These are phyloP conservation scores for Vishniacozyma victoriae DNA, from an alignment of 768 basidiomycete genomes.

Conservation along the genomic window DNA sequence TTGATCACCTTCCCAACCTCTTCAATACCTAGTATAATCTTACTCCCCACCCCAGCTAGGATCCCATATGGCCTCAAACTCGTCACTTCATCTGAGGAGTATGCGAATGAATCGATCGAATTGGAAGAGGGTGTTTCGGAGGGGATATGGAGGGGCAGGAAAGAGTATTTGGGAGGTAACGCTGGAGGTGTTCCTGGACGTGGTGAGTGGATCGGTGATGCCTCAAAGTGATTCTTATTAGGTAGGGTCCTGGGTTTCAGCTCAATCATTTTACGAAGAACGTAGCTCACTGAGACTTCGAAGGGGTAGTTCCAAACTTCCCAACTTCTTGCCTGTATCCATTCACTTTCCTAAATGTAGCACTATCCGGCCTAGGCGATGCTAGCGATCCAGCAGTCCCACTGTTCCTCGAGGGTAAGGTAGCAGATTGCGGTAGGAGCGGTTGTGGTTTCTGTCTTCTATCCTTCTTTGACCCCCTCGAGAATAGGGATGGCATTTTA, in stretches of 20 bases:
- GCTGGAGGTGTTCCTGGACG: constrained; percentile 7
- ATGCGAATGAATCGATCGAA: constrained; percentile 32
- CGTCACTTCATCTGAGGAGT: constrained; percentile 19
- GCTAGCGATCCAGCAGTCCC: no score
- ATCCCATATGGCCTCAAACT: constrained; percentile 27
- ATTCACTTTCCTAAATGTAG: background rate
- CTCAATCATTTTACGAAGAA: background rate
- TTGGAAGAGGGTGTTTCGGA: constrained; percentile 15
- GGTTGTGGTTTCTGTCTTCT: no score
- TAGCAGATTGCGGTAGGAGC: no score
- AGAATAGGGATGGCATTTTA: no score
- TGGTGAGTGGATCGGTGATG: background rate
- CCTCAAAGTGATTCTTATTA: constrained; percentile 3
- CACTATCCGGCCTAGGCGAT: no score
- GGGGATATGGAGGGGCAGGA: constrained; percentile 21
- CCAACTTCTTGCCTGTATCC: background rate
- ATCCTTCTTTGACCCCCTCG: no score
- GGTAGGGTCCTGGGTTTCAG: constrained; percentile 5
- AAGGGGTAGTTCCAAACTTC: constrained; percentile 8
- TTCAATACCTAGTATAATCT: constrained; percentile 25
- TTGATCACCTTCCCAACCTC: constrained; percentile 30
- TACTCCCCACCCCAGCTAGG: constrained; percentile 23
- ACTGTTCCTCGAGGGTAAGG: no score
- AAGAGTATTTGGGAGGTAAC: constrained; percentile 28
- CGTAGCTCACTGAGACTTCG: constrained; percentile 5